phyloP scores from a whole-genome alignment of 371 early-diverging fungal species.

The Capniomyces stellatus region DNA sequence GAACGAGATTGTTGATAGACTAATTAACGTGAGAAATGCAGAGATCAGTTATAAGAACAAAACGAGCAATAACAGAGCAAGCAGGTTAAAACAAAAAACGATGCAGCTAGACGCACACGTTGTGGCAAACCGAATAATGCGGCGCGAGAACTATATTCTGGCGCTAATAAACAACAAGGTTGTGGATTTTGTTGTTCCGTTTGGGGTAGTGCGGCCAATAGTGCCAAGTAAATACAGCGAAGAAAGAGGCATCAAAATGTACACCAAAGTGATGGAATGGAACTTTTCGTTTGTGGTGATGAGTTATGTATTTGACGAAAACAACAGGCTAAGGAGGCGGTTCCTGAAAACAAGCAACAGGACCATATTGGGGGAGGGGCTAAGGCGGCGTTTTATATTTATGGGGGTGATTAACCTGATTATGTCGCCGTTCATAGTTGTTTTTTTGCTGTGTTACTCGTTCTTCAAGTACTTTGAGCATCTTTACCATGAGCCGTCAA shows the following conservation, averaged over 20 bases:
- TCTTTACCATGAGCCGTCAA: conserved; percentile 61
- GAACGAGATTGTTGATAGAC: conserved; percentile 49
- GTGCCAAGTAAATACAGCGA: conserved; percentile 10
- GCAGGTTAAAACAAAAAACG: not conserved
- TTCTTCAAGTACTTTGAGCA: conserved; percentile 92
- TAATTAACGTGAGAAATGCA: conserved; percentile 49
- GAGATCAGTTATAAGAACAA: conserved; percentile 35
- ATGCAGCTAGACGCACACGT: conserved; percentile 59
- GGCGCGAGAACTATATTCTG: conserved; percentile 92
- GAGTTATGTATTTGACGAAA: conserved; percentile 67
- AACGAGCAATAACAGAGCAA: conserved; percentile 6
- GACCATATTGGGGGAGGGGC: conserved; percentile 36
- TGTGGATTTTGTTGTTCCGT: conserved; percentile 53
- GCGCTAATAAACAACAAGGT: conserved; percentile 85
- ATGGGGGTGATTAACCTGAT: conserved; percentile 73
- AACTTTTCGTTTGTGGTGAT: conserved; percentile 69
- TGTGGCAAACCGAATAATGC: conserved; percentile 84
- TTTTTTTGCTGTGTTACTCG: conserved; percentile 60
- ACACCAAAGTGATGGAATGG: conserved; percentile 85
- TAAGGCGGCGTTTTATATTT: conserved; percentile 62
- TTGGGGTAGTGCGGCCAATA: conserved; percentile 4
- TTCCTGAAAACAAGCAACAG: conserved; percentile 51
- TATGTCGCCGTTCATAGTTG: conserved; percentile 72
- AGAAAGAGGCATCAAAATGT: conserved; percentile 26
- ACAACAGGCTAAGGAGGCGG: conserved; percentile 59